A percentile compares a stretch with the other conserved stretches of the same genome.
phyloP scores from a whole-genome alignment of 2,329 filamentous ascomycete species.

The Cladophialophora chaetospira region DNA sequence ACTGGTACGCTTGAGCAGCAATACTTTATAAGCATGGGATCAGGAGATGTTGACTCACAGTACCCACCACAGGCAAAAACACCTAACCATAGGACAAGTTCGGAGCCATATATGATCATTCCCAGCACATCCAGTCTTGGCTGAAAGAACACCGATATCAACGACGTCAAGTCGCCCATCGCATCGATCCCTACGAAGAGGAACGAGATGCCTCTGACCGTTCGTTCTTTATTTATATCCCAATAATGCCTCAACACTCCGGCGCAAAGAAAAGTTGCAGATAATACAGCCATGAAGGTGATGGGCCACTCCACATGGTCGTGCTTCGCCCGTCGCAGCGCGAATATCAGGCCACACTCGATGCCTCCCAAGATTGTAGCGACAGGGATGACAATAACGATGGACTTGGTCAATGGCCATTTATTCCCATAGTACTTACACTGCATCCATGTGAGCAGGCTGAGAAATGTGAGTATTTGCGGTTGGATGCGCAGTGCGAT shows the following conservation, averaged over 20 bases:
- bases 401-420: constrained; percentile 55
- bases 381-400: constrained; percentile 54
- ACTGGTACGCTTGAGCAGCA: constrained; percentile 21
- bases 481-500: constrained; percentile 58
- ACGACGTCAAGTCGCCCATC: constrained; percentile 66
- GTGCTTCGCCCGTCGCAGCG: constrained; percentile 50
- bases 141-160: constrained; percentile 66
- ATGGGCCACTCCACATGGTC: constrained; percentile 60
- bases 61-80: constrained; percentile 67
- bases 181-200: constrained; percentile 72
- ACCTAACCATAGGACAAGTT: constrained; percentile 67
- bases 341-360: constrained; percentile 62
- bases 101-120: constrained; percentile 67
- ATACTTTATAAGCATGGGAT: neutral
- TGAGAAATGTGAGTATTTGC: constrained; percentile 57
- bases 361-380: constrained; percentile 60
- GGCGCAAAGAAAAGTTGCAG: constrained; percentile 63
- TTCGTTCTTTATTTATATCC: constrained; percentile 67
- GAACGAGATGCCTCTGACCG: constrained; percentile 71
- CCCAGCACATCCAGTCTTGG: constrained; percentile 61
- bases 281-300: constrained; percentile 67
- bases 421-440: constrained; percentile 59
- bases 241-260: constrained; percentile 70
- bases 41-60: constrained; percentile 42
- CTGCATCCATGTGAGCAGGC: constrained; percentile 57